Conservation (phyloP, 1,284 basidiomycete genomes). For the Afroboletus lepidellus region DNA sequence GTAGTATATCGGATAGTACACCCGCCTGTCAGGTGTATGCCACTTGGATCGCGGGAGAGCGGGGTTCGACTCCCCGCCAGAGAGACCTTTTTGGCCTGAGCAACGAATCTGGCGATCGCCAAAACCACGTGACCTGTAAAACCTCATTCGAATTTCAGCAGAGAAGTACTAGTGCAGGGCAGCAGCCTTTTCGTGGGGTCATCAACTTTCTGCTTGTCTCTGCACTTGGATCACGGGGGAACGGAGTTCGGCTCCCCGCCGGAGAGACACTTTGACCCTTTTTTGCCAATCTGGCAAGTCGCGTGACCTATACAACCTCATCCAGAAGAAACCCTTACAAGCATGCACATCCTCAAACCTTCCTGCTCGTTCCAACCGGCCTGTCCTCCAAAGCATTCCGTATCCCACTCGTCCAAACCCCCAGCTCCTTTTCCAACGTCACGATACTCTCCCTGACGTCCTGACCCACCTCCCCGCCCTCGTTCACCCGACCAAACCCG, state of each 20-base stretch:
- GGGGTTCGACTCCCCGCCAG: conserved; percentile 47
- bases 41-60: conserved; percentile 35
- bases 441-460: conserved; percentile 56
- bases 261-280: no score
- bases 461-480: conserved; percentile 61
- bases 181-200: no score
- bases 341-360: conserved; percentile 4
- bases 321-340: no score
- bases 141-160: no score
- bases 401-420: conserved; percentile 50
- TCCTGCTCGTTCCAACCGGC: neutral
- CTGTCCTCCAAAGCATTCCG: conserved; percentile 30
- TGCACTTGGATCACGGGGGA: no score
- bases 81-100: conserved; percentile 30
- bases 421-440: conserved; percentile 65
- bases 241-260: no score
- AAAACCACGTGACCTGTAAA: no score
- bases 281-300: no score
- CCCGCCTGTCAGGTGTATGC: conserved; percentile 37
- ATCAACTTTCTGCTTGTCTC: no score
- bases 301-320: no score
- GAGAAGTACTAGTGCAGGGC: no score
- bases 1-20: conserved; percentile 48
- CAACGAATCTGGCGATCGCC: no score
- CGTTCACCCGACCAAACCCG: conserved; percentile 60